Conservation (phyloP, 2,329 filamentous ascomycete species). For the Xylaria polymorpha region DNA sequence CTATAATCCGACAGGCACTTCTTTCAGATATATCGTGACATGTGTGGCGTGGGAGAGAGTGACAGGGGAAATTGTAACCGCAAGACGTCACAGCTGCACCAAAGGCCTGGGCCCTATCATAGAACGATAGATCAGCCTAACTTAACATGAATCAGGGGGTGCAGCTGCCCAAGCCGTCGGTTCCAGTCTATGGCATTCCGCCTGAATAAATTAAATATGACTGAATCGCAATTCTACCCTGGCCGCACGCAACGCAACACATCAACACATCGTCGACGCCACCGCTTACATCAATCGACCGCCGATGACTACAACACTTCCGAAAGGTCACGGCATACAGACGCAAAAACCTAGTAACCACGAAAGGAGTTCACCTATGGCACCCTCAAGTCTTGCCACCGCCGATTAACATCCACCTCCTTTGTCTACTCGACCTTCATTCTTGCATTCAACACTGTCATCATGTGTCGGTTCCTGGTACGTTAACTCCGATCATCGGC, state of each 20-base stretch:
- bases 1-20: background rate
- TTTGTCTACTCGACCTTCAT: constrained; percentile 1
- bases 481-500: constrained; percentile 28
- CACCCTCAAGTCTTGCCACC: background rate
- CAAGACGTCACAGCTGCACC: constrained; percentile 23
- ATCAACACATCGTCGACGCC: background rate
- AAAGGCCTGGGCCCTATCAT: constrained; percentile 15
- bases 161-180: constrained; percentile 18
- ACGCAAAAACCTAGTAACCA: background rate
- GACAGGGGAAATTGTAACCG: constrained; percentile 8
- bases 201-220: constrained; percentile 20
- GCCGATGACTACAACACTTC: constrained; percentile 13
- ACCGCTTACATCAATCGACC: constrained; percentile 13
- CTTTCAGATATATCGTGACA: background rate
- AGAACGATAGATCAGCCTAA: constrained; percentile 11
- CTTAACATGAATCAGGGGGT: constrained; percentile 15
- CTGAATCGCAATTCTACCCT: constrained; percentile 33
- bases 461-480: constrained; percentile 70
- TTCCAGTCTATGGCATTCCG: constrained; percentile 16
- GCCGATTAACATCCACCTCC: background rate
- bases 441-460: constrained; percentile 25
- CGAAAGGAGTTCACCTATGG: constrained; percentile 21
- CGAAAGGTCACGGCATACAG: background rate
- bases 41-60: background rate
- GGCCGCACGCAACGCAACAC: constrained; percentile 36